Base-by-base conservation (phyloP, 2,329 filamentous ascomycete species). In the Corynespora cassiicola region DNA sequence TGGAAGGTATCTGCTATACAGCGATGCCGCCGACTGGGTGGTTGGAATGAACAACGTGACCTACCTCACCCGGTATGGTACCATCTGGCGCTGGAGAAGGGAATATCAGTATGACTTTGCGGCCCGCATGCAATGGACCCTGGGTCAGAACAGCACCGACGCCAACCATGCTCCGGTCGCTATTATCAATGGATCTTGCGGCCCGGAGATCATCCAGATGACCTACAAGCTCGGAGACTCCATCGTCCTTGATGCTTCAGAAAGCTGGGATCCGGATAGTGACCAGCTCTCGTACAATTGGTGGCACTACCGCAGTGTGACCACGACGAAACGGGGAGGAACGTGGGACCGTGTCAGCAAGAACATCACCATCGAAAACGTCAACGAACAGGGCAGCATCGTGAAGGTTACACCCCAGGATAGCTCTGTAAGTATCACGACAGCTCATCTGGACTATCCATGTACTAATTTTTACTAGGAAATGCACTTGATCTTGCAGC, bases 31-130 rank as follows among this genome's bases (percentile, higher is more conserved):
- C 2, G 71, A 74, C 42, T 44, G 45, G 1, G 66, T 68, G 5
- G 36, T 61, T n/a, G 69, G 69, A 3, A 16, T 42, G 9, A 54
- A 71, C 40, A 61, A 65, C 4, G 48, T 56, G 19, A 56, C 34
- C 2, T 59, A 63, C 38, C 53, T 54, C 21, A 63, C 59, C 23
- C 32, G 23, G 14, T 35, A 31, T 9, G 71, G 67, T 3, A 68
- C 66, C 10, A 68, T 74, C 35, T 74, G 71, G 71, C 61, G 71
- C 12, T 74, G 71, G 71, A 46, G 70, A 8, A 39, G 68, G 10
- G 63, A 61, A 7, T 74, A 57, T 50, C 72, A 74, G 38, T 58
- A 69, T 38, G 71, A 74, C 44, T 73, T 75, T 45, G 69, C 70
- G 6, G 65, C 69, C 2, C 53, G 72, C 6, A 72, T 75, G 32